Conservation (phyloP, 306 rosid species). For the Prunus padus region DNA sequence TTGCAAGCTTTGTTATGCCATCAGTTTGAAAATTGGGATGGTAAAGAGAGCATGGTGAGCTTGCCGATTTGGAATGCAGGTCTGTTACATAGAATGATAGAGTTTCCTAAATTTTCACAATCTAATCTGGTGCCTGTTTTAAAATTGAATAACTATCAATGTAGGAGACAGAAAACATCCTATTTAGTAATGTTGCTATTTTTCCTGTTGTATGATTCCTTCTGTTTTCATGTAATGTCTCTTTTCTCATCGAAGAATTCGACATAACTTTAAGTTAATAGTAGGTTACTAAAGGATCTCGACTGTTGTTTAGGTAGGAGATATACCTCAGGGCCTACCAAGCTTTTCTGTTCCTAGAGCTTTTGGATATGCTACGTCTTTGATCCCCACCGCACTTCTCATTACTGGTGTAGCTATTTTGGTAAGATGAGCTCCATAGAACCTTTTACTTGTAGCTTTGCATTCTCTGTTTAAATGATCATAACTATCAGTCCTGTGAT, state of each 20-base stretch:
- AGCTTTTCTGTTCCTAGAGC: slow-evolving; percentile 77
- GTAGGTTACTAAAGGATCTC: slow-evolving; percentile 22
- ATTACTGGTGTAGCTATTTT: slow-evolving; percentile 96
- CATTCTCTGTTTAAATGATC: slow-evolving; percentile 9
- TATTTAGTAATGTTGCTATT: not conserved
- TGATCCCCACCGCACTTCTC: slow-evolving; percentile 90
- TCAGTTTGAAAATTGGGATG: not conserved
- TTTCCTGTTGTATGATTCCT: slow-evolving; percentile 19
- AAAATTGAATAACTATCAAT: not conserved
- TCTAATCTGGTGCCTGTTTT: not conserved
- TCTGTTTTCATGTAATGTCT: slow-evolving; percentile 16
- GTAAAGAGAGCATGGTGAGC: not conserved
- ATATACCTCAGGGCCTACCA: slow-evolving; percentile 93
- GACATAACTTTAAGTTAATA: slow-evolving; percentile 6
- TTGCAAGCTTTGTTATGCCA: not conserved
- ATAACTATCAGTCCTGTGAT: slow-evolving; percentile 5
- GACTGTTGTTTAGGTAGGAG: slow-evolving; percentile 74
- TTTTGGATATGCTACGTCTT: slow-evolving; percentile 59
- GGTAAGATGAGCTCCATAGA: slow-evolving; percentile 50
- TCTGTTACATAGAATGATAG: not conserved
- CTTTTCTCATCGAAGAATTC: slow-evolving; percentile 15
- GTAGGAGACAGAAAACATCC: not conserved
- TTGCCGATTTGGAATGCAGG: not conserved
- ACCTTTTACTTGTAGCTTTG: slow-evolving; percentile 12
- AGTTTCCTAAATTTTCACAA: not conserved